Base-by-base conservation (phyloP, 441 rosid genomes). In the Pelargonium australe region DNA sequence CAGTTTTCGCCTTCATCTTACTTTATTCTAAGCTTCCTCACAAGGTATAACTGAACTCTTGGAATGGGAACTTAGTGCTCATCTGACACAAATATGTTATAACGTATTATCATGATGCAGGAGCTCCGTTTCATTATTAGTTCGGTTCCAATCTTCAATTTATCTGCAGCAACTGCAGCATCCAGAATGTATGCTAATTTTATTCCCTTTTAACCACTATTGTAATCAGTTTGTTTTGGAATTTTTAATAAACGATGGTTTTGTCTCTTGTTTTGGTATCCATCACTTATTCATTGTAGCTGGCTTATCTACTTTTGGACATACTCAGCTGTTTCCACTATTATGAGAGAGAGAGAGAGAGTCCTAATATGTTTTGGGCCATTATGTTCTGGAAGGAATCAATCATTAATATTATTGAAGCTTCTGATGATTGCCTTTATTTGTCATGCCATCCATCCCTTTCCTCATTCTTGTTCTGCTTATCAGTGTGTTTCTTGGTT, bases 1-100 rank as follows among this genome's bases (percentile, higher is more conserved):
- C 98, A 0, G 86, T 86, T 71, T 72, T 86, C 57, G 85, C 83
- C 66, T 92, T 92, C 76, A 79, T 92, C 73, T 47, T 87, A 67
- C 90, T 95, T 72, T 95, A 95, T 84, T 95, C 98, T 37, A 95
- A 90, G 85, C 97, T 95, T 77, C 96, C 96, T 2, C 98, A 95
- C 86, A 95, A 95, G 92, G 99, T 95, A 78, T 58, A 10, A 2
- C n/a, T 45, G 65, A 72, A 63, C 51, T 7, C 23, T 68, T 67
- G 64, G 68, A 73, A 63, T 70, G 44, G 51, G 61, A 66, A 60
- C 43, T 66, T 68, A 66, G 65, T 41, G 70, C 80, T 65, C 65
- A 28, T 65, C 68, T 71, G 68, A 11, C 13, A 49, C 41, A 13
- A 64, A 43, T 2, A 19, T 31, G 4, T 70, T 31, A 47, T 68